Base-by-base conservation (phyloP, 169 alveolate species). In the Plasmodium malariae region DNA sequence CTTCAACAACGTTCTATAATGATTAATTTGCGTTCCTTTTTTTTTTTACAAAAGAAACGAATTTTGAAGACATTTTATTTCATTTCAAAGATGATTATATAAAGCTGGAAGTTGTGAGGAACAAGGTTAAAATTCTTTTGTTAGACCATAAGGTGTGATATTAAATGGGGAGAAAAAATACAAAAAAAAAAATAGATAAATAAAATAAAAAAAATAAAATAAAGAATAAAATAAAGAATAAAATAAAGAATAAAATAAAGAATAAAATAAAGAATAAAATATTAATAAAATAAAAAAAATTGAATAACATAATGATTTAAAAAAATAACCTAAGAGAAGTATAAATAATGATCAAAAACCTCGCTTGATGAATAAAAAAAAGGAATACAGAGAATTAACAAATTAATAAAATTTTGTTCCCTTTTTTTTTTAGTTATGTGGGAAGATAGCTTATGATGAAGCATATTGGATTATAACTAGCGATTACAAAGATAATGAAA, bases 391-490 rank as follows among this genome's bases (percentile, higher is more conserved):
- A 49, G 24, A 34, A 0, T 30, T 49, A 59, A 45, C 9, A 43
- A 9, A 17, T 45, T 9, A 37, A 37, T 76, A 17, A 26, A 37
- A 37, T 76, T 76, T 57, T 48, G 19, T 34, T 34, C 40, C 26
- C 26, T 19, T 2, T 24, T 30, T 17, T 21, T 37, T 21, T 45
- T 63, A 78, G 89, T 40, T 78, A 32, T 78, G 89, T 45, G 89
- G 89, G 21, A 78, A 63, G 55, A 63, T 78, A 63, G 21, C 32
- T 40, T 78, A 49, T 32, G 60, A 51, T 4, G 89, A 78, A 14
- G 76, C 89, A n/a, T 78, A 78, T 59, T 78, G 89, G 89, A 78
- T 78, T 12, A 78, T 78, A 78, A 55, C 78, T 7, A 57, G 43
- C 1, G 89, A 78, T 62, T 78, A 78, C 28, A 78, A 62, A 48